These are phyloP conservation scores for Penicillium silybi DNA, from an alignment of 495 filamentous ascomycete species.

Conservation along the genomic window DNA sequence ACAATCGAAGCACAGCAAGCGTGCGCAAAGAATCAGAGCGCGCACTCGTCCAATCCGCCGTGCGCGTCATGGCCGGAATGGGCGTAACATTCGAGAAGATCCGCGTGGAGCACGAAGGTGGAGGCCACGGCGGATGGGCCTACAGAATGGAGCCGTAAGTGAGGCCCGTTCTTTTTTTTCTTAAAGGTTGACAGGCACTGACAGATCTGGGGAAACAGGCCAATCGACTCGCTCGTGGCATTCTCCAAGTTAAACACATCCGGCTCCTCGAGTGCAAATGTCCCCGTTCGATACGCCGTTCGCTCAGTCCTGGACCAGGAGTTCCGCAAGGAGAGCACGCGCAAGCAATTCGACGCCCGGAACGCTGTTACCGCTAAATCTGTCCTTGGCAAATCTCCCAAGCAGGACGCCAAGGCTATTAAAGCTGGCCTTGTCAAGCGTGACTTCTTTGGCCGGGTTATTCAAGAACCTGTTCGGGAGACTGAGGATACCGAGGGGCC, in stretches of 20 bases:
- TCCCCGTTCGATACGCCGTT: slow-evolving; percentile 80
- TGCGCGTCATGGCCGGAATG: slow-evolving; percentile 71
- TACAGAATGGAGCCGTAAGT: slow-evolving; percentile 95
- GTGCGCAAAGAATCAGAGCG: slow-evolving; percentile 84
- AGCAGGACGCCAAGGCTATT: slow-evolving; percentile 35
- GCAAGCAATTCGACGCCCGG: slow-evolving; percentile 56
- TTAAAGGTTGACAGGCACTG: slow-evolving; percentile 17
- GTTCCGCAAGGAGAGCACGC: slow-evolving; percentile 62
- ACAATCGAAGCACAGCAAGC: slow-evolving; percentile 66
- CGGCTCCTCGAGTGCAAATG: slow-evolving; percentile 35
- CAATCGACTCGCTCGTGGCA: slow-evolving; percentile 61
- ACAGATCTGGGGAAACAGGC: slow-evolving; percentile 43
- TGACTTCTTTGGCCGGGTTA: slow-evolving; percentile 85
- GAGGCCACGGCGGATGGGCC: slow-evolving; percentile 62
- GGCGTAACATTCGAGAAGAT: slow-evolving; percentile 79
- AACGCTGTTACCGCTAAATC: slow-evolving; percentile 36
- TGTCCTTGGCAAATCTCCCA: slow-evolving; percentile 17
- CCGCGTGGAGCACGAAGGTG: slow-evolving; percentile 63
- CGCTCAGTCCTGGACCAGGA: slow-evolving; percentile 91
- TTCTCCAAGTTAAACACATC: slow-evolving; percentile 37
- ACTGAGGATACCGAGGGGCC: slow-evolving; percentile 13
- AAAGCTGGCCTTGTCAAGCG: slow-evolving; percentile 55
- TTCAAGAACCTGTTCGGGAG: slow-evolving; percentile 44
- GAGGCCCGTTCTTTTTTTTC: not conserved
- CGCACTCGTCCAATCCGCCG: slow-evolving; percentile 70